Percentiles rank a stretch among this genome's conserved stretches.
These are phyloP conservation scores for Didymella pomorum DNA, from an alignment of 2,329 filamentous ascomycete genomes.

Conservation along the genomic window DNA sequence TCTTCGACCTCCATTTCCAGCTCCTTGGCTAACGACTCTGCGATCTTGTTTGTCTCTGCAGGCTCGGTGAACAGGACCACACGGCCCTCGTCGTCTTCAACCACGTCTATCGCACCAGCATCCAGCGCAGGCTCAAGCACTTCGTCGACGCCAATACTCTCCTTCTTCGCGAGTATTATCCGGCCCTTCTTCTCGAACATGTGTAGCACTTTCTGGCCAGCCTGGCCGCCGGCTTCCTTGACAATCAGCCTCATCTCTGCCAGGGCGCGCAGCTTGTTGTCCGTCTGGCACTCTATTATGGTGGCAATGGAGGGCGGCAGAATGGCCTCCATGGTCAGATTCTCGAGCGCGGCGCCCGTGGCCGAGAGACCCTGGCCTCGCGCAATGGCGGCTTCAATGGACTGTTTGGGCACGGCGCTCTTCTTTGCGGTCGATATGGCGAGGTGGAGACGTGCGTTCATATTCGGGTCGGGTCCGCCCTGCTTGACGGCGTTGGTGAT, in stretches of 20 bases:
- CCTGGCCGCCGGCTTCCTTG: slow-evolving; percentile 73
- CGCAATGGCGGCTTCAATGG: slow-evolving; percentile 85
- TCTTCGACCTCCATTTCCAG: slow-evolving; percentile 73
- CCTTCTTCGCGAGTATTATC: slow-evolving; percentile 71
- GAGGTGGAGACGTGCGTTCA: slow-evolving; percentile 78
- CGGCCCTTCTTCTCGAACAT: slow-evolving; percentile 84
- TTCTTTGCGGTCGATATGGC: slow-evolving; percentile 82
- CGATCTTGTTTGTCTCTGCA: slow-evolving; percentile 68
- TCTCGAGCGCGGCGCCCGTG: slow-evolving; percentile 78
- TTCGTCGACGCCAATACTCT: slow-evolving; percentile 68
- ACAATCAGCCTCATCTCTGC: slow-evolving; percentile 76
- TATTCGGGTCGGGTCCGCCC: slow-evolving; percentile 74
- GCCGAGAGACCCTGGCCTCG: slow-evolving; percentile 85
- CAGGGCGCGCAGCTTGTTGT: slow-evolving; percentile 76
- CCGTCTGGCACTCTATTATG: slow-evolving; percentile 85
- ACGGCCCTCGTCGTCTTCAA: slow-evolving; percentile 71
- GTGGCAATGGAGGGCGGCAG: slow-evolving; percentile 76
- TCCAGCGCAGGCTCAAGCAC: slow-evolving; percentile 84
- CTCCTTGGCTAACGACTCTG: slow-evolving; percentile 68
- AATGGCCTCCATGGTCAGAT: slow-evolving; percentile 79
- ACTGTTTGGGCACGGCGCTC: slow-evolving; percentile 81
- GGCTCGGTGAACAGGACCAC: slow-evolving; percentile 77
- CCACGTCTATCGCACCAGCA: slow-evolving; percentile 78
- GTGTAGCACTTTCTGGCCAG: slow-evolving; percentile 75
- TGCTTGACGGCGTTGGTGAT: slow-evolving; percentile 79